Conservation (phyloP, 2,329 filamentous ascomycete species). For the Domatiomyces catenatus region DNA sequence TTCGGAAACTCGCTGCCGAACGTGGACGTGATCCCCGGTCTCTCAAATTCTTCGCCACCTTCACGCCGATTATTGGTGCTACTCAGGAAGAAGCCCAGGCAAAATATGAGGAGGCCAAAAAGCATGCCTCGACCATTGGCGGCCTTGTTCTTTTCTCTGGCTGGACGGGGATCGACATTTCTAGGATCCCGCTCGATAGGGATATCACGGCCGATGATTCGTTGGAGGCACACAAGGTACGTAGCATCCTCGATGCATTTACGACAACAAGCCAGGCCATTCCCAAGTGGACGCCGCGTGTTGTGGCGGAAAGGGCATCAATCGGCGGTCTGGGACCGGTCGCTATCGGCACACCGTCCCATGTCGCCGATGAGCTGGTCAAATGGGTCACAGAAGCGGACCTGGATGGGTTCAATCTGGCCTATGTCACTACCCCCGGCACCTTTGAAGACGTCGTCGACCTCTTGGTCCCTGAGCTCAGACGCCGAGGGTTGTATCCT, state of each 20-base stretch:
- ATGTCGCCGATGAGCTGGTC: constrained; percentile 54
- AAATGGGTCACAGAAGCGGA: constrained; percentile 53
- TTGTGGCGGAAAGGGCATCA: constrained; percentile 31
- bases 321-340: constrained; percentile 37
- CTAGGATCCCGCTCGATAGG: constrained; percentile 41
- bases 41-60: constrained; percentile 41
- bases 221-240: constrained; percentile 37
- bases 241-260: constrained; percentile 35
- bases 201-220: constrained; percentile 42
- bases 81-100: constrained; percentile 39
- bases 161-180: constrained; percentile 47
- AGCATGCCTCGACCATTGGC: constrained; percentile 39
- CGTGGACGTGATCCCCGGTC: constrained; percentile 41
- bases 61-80: constrained; percentile 35
- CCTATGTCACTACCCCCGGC: constrained; percentile 36
- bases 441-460: constrained; percentile 39
- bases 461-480: constrained; percentile 33
- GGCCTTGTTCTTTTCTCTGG: constrained; percentile 42
- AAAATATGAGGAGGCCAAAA: constrained; percentile 37
- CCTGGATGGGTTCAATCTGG: constrained; percentile 56
- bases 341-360: constrained; percentile 41
- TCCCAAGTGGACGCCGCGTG: constrained; percentile 25
- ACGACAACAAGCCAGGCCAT: constrained; percentile 34
- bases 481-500: constrained; percentile 26
- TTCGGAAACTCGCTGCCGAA: constrained; percentile 36